Evolutionary conservation across 768 basidiomycete genomes (phyloP).

Genomic region (Fibroporia radiculosa): DNA sequence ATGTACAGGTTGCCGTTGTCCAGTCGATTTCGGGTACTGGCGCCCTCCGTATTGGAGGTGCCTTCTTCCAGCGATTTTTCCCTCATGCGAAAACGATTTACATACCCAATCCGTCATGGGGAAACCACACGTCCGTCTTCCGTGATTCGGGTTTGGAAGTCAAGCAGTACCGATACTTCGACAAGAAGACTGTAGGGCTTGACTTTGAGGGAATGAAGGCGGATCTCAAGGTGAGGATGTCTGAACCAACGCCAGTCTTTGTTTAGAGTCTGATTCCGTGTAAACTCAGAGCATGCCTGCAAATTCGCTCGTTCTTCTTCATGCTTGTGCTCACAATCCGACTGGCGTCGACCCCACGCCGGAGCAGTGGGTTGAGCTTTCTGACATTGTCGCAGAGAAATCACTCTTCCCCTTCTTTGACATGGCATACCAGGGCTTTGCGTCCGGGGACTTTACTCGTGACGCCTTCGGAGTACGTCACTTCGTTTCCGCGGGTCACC

Average conservation of each 20-base stretch:
- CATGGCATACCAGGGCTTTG: constrained; percentile 99
- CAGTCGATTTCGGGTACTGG: constrained; percentile 98
- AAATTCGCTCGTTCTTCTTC: constrained; percentile 79
- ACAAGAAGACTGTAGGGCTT: constrained; percentile 85
- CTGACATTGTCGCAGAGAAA: constrained; percentile 80
- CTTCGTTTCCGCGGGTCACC: constrained; percentile 87
- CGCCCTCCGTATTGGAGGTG: constrained; percentile 90
- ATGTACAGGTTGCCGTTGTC: constrained; percentile 64
- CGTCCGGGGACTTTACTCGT: constrained; percentile 81
- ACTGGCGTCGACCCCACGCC: constrained; percentile 93
- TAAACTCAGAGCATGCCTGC: constrained; percentile 55
- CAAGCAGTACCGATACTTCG: constrained; percentile 87
- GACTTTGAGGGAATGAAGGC: constrained; percentile 88
- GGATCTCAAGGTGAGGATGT: constrained; percentile 61
- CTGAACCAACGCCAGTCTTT: not conserved
- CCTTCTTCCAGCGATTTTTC: constrained; percentile 86
- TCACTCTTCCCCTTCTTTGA: constrained; percentile 97
- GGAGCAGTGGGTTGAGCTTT: constrained; percentile 89
- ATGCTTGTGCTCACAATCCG: constrained; percentile 99
- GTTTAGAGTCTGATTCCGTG: constrained; percentile 1
- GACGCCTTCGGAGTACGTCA: constrained; percentile 95
- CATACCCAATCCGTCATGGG: constrained; percentile 92
- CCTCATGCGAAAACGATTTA: constrained; percentile 84
- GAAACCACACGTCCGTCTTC: constrained; percentile 92
- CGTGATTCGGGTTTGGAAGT: constrained; percentile 93